Conservation (phyloP, 495 filamentous ascomycete species). For the Bombardia bombarda region DNA sequence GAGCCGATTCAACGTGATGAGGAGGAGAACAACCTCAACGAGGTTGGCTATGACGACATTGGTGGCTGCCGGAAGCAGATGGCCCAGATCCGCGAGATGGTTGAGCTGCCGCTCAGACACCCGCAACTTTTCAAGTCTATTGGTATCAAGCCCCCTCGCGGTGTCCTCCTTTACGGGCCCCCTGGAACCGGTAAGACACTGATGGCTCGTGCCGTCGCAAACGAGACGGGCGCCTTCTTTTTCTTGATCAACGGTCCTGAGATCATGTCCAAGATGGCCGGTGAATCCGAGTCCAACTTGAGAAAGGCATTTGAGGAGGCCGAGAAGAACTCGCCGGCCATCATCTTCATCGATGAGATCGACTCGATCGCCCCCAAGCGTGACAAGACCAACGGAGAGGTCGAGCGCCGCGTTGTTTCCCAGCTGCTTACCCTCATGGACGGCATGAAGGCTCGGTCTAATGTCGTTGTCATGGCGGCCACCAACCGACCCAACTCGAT, state of each 20-base stretch:
- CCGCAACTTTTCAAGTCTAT: conserved; percentile 99
- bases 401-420: conserved; percentile 96
- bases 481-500: conserved; percentile 98
- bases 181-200: conserved; percentile 98
- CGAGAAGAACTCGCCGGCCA: conserved; percentile 98
- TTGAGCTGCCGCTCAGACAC: conserved; percentile 91
- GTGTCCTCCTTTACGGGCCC: conserved; percentile 95
- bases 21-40: conserved; percentile 97
- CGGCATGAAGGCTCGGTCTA: conserved; percentile 97
- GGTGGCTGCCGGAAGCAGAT: conserved; percentile 99
- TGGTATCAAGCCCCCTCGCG: conserved; percentile 97
- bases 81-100: conserved; percentile 97
- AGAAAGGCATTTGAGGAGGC: conserved; percentile 98
- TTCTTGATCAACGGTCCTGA: conserved; percentile 98
- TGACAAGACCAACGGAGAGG: conserved; percentile 99
- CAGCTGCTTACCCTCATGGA: conserved; percentile 98
- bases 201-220: conserved; percentile 97
- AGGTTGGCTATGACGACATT: conserved; percentile 98
- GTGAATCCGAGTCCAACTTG: conserved; percentile 96
- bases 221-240: conserved; percentile 98
- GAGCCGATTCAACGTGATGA: conserved; percentile 98
- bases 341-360: conserved; percentile 99
- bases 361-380: conserved; percentile 98
- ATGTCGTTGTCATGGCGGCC: conserved; percentile 97
- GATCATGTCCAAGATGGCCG: conserved; percentile 99